phyloP scores from a whole-genome alignment of 345 rosid genomes.

The Eucalyptus paniculata region DNA sequence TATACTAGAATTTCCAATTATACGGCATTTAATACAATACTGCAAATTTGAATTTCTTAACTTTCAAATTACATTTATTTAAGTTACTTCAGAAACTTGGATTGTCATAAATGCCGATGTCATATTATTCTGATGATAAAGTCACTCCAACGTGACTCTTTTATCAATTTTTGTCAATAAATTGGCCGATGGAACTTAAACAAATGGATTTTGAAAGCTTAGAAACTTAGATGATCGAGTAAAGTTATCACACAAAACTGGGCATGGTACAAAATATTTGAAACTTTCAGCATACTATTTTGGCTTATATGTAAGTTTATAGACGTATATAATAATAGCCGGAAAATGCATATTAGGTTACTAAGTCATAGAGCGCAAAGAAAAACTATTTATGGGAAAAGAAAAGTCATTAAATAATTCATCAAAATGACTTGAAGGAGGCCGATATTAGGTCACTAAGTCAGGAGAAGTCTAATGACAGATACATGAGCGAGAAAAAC shows the following conservation, averaged over 20 bases:
- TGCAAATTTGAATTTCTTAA: not conserved
- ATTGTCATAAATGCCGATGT: not conserved
- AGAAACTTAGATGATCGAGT: not conserved
- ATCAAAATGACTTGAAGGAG: not conserved
- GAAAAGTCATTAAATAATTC: not conserved
- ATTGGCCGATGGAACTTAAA: not conserved
- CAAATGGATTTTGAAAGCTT: not conserved
- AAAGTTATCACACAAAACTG: not conserved
- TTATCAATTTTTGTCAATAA: not conserved
- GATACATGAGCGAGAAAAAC: not conserved
- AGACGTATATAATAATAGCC: not conserved
- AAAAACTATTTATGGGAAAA: not conserved
- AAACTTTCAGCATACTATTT: not conserved
- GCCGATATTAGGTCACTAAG: not conserved
- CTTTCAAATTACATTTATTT: not conserved
- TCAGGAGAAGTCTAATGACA: not conserved
- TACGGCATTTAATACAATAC: rapidly evolving
- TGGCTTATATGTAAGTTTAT: not conserved
- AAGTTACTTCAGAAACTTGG: not conserved
- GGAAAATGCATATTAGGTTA: not conserved
- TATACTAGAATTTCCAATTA: not conserved
- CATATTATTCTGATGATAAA: not conserved
- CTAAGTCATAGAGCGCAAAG: not conserved
- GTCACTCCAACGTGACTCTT: not conserved
- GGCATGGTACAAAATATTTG: not conserved